Evolutionary conservation across 164 flowering plant species (phyloP).

Genomic region (Pachysandra terminalis): DNA sequence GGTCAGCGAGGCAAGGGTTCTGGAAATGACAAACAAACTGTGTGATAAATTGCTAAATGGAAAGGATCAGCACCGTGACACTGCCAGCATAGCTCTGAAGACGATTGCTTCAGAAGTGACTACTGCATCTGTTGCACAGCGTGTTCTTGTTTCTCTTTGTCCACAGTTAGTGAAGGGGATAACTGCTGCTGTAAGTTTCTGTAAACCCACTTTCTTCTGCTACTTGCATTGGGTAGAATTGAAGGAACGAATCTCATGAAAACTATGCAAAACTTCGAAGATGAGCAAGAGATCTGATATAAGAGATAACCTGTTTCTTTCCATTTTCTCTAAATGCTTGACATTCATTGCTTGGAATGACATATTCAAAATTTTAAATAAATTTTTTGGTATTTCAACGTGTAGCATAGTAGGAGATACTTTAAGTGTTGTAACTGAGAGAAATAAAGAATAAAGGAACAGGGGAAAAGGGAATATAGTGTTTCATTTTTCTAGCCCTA

Average conservation of each 20-base stretch:
- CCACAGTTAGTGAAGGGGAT: constrained; percentile 75
- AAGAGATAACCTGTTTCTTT: too few species aligned
- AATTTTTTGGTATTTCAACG: too few species aligned
- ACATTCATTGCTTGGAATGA: too few species aligned
- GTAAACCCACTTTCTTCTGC: not conserved
- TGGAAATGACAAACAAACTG: constrained; percentile 80
- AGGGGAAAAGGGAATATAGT: too few species aligned
- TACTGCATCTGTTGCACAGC: constrained; percentile 52
- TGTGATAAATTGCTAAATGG: constrained; percentile 75
- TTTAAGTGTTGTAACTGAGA: too few species aligned
- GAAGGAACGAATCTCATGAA: not conserved
- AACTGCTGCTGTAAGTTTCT: constrained; percentile 59
- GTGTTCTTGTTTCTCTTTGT: constrained; percentile 58
- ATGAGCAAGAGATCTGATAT: too few species aligned
- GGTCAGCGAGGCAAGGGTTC: constrained; percentile 64
- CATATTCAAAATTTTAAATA: too few species aligned
- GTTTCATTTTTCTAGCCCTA: too few species aligned
- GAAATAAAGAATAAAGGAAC: too few species aligned
- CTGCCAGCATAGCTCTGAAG: constrained; percentile 93
- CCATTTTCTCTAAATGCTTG: too few species aligned
- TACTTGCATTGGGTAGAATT: not conserved
- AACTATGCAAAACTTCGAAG: too few species aligned
- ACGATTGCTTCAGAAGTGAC: constrained; percentile 81
- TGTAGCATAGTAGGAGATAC: too few species aligned
- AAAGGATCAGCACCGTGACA: constrained; percentile 91